These are phyloP conservation scores for Penicillium parvum DNA, from an alignment of 495 filamentous ascomycete species.

Conservation along the genomic window DNA sequence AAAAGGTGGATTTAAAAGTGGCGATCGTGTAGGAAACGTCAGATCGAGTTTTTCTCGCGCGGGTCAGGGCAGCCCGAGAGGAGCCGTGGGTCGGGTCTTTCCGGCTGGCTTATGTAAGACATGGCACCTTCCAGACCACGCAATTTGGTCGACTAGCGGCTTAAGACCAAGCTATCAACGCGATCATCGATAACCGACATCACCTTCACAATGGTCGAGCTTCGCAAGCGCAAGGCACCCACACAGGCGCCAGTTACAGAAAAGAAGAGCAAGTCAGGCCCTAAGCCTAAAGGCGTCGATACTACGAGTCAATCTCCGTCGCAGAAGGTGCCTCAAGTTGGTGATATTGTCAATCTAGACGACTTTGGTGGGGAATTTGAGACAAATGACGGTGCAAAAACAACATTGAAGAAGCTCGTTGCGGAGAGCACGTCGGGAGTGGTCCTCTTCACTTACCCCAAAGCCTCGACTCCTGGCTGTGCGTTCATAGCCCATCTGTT, in stretches of 20 bases:
- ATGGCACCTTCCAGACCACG: not conserved
- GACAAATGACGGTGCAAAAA: slow-evolving; percentile 75
- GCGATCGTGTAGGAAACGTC: slow-evolving; percentile 21
- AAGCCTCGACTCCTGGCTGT: slow-evolving; percentile 94
- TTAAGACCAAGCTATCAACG: not conserved
- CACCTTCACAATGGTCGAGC: slow-evolving; percentile 52
- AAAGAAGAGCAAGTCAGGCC: slow-evolving; percentile 49
- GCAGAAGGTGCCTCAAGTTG: slow-evolving; percentile 35
- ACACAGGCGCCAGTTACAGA: slow-evolving; percentile 48
- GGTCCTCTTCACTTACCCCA: slow-evolving; percentile 92
- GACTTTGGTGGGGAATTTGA: slow-evolving; percentile 79
- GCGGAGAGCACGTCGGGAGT: slow-evolving; percentile 80
- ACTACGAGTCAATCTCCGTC: slow-evolving; percentile 23
- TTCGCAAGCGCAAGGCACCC: slow-evolving; percentile 72
- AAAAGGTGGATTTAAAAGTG: slow-evolving; percentile 14
- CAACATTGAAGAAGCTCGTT: slow-evolving; percentile 70
- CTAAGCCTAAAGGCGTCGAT: slow-evolving; percentile 39
- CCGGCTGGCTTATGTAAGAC: slow-evolving; percentile 13
- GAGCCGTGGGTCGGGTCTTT: slow-evolving; percentile 20
- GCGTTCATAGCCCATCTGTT: slow-evolving; percentile 37
- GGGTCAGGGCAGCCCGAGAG: slow-evolving; percentile 22
- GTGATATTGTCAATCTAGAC: slow-evolving; percentile 58
- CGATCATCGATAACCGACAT: not conserved
- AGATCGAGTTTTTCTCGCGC: slow-evolving; percentile 18
- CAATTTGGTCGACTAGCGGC: not conserved